phyloP scores from a whole-genome alignment of 495 filamentous ascomycete genomes.

The Penicillium dipodomyicola region DNA sequence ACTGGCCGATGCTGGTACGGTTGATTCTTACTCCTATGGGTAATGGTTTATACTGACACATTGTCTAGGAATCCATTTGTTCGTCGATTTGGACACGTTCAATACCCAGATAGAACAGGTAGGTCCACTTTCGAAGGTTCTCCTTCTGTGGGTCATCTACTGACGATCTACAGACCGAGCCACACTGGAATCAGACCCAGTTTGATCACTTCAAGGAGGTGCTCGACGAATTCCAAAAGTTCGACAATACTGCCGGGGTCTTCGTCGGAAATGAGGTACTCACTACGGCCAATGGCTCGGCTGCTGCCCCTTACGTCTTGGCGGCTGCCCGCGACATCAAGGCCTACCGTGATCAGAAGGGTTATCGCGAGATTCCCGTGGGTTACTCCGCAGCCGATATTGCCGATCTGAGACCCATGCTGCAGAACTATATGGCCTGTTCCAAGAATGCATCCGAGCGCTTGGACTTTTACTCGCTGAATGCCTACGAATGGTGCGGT shows the following conservation, averaged over 20 bases:
- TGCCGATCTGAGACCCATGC: slow-evolving; percentile 71
- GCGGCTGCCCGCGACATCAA: slow-evolving; percentile 79
- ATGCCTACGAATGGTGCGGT: slow-evolving; percentile 87
- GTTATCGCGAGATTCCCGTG: slow-evolving; percentile 79
- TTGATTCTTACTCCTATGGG: neutral
- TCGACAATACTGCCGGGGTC: slow-evolving; percentile 76
- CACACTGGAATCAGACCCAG: slow-evolving; percentile 68
- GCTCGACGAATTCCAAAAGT: slow-evolving; percentile 75
- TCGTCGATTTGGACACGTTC: slow-evolving; percentile 84
- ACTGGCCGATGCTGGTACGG: slow-evolving; percentile 62
- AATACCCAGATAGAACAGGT: slow-evolving; percentile 73
- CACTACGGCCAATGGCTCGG: slow-evolving; percentile 50
- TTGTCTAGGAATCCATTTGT: slow-evolving; percentile 56
- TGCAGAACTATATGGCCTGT: slow-evolving; percentile 87
- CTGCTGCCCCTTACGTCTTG: slow-evolving; percentile 77
- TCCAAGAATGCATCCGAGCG: slow-evolving; percentile 63
- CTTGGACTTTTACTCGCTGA: slow-evolving; percentile 81
- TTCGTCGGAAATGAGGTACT: slow-evolving; percentile 89
- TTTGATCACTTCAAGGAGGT: slow-evolving; percentile 64
- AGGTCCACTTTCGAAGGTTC: slow-evolving; percentile 1
- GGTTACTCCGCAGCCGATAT: slow-evolving; percentile 93
- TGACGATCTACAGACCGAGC: slow-evolving; percentile 26
- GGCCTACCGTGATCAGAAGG: slow-evolving; percentile 70
- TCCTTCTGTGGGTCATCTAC: neutral
- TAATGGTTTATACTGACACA: neutral